Conservation (phyloP, 441 rosid genomes). For the Dalechampia spathulata region DNA sequence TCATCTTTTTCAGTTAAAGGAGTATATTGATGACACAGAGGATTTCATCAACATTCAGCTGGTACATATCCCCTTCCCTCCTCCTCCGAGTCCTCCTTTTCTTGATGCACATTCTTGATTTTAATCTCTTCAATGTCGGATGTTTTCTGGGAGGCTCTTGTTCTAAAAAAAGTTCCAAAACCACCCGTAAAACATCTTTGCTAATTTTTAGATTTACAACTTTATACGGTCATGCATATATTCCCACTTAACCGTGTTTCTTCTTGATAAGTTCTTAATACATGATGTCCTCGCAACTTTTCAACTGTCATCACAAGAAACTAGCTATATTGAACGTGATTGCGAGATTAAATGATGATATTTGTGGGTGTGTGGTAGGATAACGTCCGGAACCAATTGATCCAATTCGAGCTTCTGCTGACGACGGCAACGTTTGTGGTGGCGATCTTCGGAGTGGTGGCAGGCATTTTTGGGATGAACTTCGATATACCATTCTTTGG, state of each 20-base stretch:
- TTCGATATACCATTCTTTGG: conserved; percentile 62
- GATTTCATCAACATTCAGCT: conserved; percentile 97
- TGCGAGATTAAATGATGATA: background rate
- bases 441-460: conserved; percentile 94
- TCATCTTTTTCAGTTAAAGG: conserved; percentile 62
- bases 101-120: background rate
- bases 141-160: background rate
- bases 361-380: conserved; percentile 41
- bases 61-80: conserved; percentile 31
- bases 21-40: conserved; percentile 96
- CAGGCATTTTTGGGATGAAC: conserved; percentile 96
- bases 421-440: conserved; percentile 95
- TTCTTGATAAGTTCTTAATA: too few species aligned
- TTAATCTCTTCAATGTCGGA: background rate
- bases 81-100: background rate
- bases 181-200: too few species aligned
- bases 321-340: background rate
- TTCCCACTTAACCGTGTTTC: too few species aligned
- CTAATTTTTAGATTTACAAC: too few species aligned
- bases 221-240: too few species aligned
- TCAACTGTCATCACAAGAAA: too few species aligned
- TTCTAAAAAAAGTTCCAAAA: too few species aligned
- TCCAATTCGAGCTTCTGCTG: conserved; percentile 88
- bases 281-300: too few species aligned
- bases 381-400: conserved; percentile 92